Evolutionary conservation across 1,139 yeast genomes (phyloP).

Genomic region (Yamadazyma mexicana): DNA sequence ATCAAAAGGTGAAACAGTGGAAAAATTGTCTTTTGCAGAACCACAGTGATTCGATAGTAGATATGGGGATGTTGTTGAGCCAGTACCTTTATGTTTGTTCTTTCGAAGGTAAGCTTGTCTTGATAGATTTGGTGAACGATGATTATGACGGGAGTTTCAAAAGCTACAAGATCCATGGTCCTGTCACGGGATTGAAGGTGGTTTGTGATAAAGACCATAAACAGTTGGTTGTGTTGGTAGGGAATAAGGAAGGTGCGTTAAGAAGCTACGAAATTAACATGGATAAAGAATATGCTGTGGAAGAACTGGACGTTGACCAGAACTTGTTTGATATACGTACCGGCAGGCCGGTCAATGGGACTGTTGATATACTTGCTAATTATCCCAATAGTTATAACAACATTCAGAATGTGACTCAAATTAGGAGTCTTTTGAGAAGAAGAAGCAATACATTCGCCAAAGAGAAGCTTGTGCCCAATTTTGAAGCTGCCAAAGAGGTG

Average conservation of each 20-base stretch:
- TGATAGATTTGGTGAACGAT: slow-evolving; percentile 46
- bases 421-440: slow-evolving; percentile 7
- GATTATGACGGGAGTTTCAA: slow-evolving; percentile 33
- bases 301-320: not conserved
- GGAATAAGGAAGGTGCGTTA: slow-evolving; percentile 49
- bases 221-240: slow-evolving; percentile 30
- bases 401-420: slow-evolving; percentile 6
- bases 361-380: not conserved
- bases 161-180: slow-evolving; percentile 31
- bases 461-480: slow-evolving; percentile 6
- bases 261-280: slow-evolving; percentile 25
- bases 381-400: not conserved
- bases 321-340: not conserved
- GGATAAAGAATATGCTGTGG: slow-evolving; percentile 4
- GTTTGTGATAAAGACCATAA: slow-evolving; percentile 12
- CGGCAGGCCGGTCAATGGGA: not conserved
- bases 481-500: slow-evolving; percentile 1
- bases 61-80: slow-evolving; percentile 27
- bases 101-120: slow-evolving; percentile 40
- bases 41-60: slow-evolving; percentile 19
- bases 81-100: slow-evolving; percentile 47
- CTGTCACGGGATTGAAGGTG: slow-evolving; percentile 37
- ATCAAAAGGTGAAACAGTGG: slow-evolving; percentile 37
- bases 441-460: not conserved
- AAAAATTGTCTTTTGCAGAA: slow-evolving; percentile 23